A percentile compares a stretch with the other conserved stretches of the same genome.
Conservation (phyloP, 768 basidiomycete species). For the Psilocybe sp. region DNA sequence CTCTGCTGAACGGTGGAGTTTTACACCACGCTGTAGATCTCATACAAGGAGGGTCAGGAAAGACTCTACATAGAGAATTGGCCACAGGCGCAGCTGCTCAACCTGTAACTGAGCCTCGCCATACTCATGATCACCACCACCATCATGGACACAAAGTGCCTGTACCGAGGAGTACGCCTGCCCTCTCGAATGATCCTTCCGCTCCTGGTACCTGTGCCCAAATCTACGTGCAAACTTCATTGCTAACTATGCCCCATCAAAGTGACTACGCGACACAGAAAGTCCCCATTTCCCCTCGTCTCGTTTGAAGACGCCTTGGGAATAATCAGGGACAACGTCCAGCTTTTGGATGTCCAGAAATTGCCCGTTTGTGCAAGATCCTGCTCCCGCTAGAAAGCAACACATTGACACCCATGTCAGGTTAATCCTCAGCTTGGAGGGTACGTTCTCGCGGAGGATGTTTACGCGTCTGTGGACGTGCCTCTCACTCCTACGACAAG, state of each 20-base stretch:
- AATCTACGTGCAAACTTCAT: not conserved
- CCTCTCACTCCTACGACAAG: conserved; percentile 71
- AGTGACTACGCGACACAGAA: conserved; percentile 71
- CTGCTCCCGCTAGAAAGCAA: not conserved
- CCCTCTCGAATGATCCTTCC: conserved; percentile 68
- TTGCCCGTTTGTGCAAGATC: conserved; percentile 34
- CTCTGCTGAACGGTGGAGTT: conserved; percentile 55
- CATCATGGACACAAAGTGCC: conserved; percentile 43
- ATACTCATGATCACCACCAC: conserved; percentile 26
- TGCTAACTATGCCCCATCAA: conserved; percentile 5
- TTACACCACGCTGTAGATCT: conserved; percentile 72
- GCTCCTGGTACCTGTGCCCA: conserved; percentile 48
- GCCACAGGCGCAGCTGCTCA: not conserved
- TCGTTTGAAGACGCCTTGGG: conserved; percentile 63
- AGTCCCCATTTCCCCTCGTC: conserved; percentile 76
- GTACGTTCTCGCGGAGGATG: conserved; percentile 72
- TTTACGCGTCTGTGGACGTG: conserved; percentile 61
- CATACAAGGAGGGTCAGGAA: conserved; percentile 65
- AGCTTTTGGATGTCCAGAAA: conserved; percentile 35
- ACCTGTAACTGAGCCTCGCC: conserved; percentile 28
- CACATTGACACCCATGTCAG: conserved; percentile 28
- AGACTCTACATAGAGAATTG: conserved; percentile 51
- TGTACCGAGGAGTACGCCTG: conserved; percentile 43
- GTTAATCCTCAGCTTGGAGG: conserved; percentile 61
- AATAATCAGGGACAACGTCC: conserved; percentile 48